These are phyloP conservation scores for Cyphellophora attinorum DNA, from an alignment of 2,329 filamentous ascomycete species.

Conservation along the genomic window DNA sequence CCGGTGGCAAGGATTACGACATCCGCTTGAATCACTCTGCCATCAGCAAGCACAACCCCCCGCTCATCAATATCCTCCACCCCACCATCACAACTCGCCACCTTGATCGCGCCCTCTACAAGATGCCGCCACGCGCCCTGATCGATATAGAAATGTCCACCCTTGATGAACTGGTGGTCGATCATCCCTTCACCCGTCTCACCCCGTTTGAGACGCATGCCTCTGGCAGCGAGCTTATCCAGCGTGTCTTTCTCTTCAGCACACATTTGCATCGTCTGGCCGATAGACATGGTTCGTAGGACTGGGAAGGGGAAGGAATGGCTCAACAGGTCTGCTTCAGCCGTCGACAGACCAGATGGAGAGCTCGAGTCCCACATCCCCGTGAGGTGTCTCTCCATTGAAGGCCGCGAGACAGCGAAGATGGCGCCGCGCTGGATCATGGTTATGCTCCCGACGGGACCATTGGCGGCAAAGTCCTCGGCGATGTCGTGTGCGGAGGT, in stretches of 20 bases:
- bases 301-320: conserved; percentile 40
- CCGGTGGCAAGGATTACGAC: conserved; percentile 55
- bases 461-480: conserved; percentile 40
- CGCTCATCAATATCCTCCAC: conserved; percentile 28
- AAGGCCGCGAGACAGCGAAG: conserved; percentile 1
- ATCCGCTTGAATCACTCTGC: conserved; percentile 35
- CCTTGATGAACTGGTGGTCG: conserved; percentile 35
- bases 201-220: conserved; percentile 34
- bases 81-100: conserved; percentile 41
- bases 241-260: conserved; percentile 35
- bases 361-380: too few relatives aligned
- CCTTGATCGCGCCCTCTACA: conserved; percentile 49
- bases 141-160: conserved; percentile 49
- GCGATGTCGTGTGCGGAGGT: conserved; percentile 33
- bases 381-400: too few relatives aligned
- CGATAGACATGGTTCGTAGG: conserved; percentile 34
- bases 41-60: conserved; percentile 3
- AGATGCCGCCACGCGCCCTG: conserved; percentile 42
- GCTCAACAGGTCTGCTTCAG: conserved; percentile 40
- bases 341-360: conserved; percentile 31
- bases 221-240: conserved; percentile 36
- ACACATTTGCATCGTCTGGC: conserved; percentile 26
- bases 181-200: conserved; percentile 32
- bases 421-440: conserved; percentile 37
- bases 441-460: conserved; percentile 38